Conservation (phyloP, 768 basidiomycete species). For the Antrodiella citrinella region DNA sequence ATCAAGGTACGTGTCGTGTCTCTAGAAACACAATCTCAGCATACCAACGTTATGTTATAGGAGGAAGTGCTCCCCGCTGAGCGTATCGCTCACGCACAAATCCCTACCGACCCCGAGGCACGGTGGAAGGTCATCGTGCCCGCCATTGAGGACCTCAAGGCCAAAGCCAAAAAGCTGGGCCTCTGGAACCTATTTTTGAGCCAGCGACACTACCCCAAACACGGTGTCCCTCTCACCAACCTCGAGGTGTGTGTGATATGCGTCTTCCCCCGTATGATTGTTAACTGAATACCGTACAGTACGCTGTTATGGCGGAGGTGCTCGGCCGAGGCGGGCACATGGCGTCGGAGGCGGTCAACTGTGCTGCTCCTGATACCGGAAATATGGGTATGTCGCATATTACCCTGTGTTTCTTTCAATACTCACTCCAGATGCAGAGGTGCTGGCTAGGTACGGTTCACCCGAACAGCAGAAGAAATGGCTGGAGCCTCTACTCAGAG, state of each 20-base stretch:
- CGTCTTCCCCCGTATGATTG: not conserved
- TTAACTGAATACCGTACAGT: constrained; percentile 36
- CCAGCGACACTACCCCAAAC: constrained; percentile 85
- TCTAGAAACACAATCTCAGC: not conserved
- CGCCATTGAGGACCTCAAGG: constrained; percentile 77
- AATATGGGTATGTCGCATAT: constrained; percentile 76
- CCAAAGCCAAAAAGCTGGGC: constrained; percentile 78
- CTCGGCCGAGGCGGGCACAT: constrained; percentile 78
- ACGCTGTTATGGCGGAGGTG: constrained; percentile 96
- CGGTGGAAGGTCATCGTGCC: constrained; percentile 85
- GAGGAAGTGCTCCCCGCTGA: constrained; percentile 82
- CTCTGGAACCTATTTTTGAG: constrained; percentile 98
- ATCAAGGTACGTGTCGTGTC: constrained; percentile 49
- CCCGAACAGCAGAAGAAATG: constrained; percentile 87
- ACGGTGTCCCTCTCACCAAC: constrained; percentile 86
- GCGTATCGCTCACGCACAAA: constrained; percentile 69
- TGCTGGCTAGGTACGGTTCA: constrained; percentile 90
- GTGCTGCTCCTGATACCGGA: constrained; percentile 94
- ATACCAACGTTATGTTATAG: too few species aligned
- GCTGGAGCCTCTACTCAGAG: constrained; percentile 81
- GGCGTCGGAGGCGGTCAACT: constrained; percentile 85
- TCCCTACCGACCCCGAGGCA: constrained; percentile 63
- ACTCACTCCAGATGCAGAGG: constrained; percentile 49
- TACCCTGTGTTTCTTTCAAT: not conserved
- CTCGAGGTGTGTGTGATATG: constrained; percentile 57